These are phyloP conservation scores for Pythium phragmiticola DNA, from an alignment of 352 stramenopile species.

Conservation along the genomic window DNA sequence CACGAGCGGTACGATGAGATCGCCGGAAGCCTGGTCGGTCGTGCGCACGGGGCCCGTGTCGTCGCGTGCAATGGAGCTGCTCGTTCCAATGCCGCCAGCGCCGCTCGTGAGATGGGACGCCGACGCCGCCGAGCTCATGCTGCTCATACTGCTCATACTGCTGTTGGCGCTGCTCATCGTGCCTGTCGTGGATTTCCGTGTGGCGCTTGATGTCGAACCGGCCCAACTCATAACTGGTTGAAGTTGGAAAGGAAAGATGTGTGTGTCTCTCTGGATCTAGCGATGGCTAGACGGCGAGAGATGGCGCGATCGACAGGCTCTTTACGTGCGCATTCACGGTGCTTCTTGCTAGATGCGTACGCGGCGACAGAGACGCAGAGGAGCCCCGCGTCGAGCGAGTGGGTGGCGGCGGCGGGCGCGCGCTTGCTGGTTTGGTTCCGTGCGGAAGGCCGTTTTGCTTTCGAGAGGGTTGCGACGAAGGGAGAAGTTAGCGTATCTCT, in stretches of 20 bases:
- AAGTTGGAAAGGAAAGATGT: slow-evolving; percentile 4
- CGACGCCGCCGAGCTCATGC: slow-evolving; percentile 10
- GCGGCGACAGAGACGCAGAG: background rate
- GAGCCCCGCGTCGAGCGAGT: background rate
- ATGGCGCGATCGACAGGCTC: background rate
- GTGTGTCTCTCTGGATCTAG: slow-evolving; percentile 1
- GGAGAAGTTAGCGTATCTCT: background rate
- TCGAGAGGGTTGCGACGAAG: background rate
- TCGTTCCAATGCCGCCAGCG: background rate
- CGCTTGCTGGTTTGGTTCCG: background rate
- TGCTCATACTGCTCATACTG: slow-evolving; percentile 4
- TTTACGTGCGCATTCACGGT: background rate
- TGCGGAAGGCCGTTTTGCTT: slow-evolving; percentile 9
- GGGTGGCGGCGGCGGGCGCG: background rate
- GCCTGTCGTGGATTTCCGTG: slow-evolving; percentile 3
- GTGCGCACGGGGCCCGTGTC: slow-evolving; percentile 13
- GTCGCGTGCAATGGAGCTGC: slow-evolving; percentile 1
- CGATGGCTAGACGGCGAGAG: background rate
- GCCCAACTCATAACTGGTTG: slow-evolving; percentile 15
- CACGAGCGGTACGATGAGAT: slow-evolving; percentile 68
- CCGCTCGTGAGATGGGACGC: slow-evolving; percentile 6
- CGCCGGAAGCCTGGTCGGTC: slow-evolving; percentile 30
- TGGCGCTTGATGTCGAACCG: slow-evolving; percentile 2
- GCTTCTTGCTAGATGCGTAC: background rate
- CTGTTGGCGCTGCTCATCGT: background rate